A percentile compares a stretch with the other conserved stretches of the same genome.
Conservation (phyloP, 2,329 filamentous ascomycete genomes). For the Aspergillus versicolor region DNA sequence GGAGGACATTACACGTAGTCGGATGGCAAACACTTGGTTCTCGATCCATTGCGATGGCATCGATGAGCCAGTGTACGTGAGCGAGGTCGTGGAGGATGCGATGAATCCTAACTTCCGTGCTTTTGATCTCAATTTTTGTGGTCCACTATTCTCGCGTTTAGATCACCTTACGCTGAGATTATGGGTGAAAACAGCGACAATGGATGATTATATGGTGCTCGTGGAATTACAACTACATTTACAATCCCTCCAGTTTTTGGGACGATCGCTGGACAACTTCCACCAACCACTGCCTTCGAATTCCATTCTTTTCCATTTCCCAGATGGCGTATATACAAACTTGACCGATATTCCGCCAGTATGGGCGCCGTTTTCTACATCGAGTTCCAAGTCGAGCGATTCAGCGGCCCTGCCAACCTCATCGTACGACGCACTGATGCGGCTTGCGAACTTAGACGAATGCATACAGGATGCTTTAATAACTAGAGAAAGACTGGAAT, state of each 20-base stretch:
- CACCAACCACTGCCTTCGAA: slow-evolving; percentile 76
- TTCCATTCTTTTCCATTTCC: slow-evolving; percentile 79
- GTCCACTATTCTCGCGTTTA: slow-evolving; percentile 63
- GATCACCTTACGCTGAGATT: slow-evolving; percentile 67
- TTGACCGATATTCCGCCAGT: slow-evolving; percentile 63
- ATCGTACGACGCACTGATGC: slow-evolving; percentile 85
- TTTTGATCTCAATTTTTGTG: slow-evolving; percentile 70
- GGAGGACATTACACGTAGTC: slow-evolving; percentile 67
- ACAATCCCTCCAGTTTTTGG: slow-evolving; percentile 73
- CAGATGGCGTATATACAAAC: slow-evolving; percentile 82
- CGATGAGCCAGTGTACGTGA: slow-evolving; percentile 80
- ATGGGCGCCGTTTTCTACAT: slow-evolving; percentile 20
- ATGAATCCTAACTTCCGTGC: slow-evolving; percentile 89
- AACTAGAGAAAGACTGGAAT: slow-evolving; percentile 70
- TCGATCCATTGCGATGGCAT: slow-evolving; percentile 69
- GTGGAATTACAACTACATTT: slow-evolving; percentile 72
- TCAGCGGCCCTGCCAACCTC: slow-evolving; percentile 62
- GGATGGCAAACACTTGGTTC: slow-evolving; percentile 86
- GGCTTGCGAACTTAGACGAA: slow-evolving; percentile 81
- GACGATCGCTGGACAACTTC: slow-evolving; percentile 62
- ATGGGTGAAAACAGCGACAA: slow-evolving; percentile 64
- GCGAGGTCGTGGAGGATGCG: slow-evolving; percentile 74
- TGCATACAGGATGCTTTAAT: slow-evolving; percentile 86
- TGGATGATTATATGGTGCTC: slow-evolving; percentile 61
- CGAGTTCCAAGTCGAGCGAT: slow-evolving; percentile 43